Conservation (phyloP, 129 eudicot species). For the Cynara cardunculus region DNA sequence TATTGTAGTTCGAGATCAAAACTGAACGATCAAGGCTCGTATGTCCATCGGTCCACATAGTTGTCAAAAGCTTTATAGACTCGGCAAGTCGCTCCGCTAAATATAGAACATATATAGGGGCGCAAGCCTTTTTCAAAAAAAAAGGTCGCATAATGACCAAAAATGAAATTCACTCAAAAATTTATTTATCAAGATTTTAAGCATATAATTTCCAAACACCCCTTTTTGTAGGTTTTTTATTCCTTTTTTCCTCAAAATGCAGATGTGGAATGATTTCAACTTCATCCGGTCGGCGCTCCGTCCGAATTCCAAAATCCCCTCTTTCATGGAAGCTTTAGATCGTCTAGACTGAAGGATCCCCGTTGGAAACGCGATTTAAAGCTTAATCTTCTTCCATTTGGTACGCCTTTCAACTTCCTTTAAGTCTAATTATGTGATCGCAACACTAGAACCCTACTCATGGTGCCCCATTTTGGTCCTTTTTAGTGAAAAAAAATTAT, state of each 20-base stretch:
- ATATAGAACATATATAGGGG: no score
- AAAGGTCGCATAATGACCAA: no score
- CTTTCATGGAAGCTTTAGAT: constrained; percentile 3
- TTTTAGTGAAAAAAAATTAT: background rate
- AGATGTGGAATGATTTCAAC: background rate
- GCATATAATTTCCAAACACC: background rate
- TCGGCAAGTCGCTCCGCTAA: no score
- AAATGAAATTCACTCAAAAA: background rate
- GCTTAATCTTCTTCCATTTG: constrained; percentile 10
- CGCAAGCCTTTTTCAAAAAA: no score
- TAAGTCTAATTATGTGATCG: background rate
- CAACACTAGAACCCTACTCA: constrained; percentile 26
- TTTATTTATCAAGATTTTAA: no score
- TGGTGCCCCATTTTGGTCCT: background rate
- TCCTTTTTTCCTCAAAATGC: background rate
- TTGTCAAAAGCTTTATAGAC: no score
- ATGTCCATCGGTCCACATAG: no score
- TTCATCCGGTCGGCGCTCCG: constrained; percentile 21
- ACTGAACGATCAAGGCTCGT: no score
- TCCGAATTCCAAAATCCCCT: constrained; percentile 14
- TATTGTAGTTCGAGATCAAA: no score
- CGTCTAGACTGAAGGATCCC: constrained; percentile 15
- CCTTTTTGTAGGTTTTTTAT: background rate
- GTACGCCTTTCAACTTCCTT: constrained; percentile 7
- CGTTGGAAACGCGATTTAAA: constrained; percentile 8